Base-by-base conservation (phyloP, 164 flowering plant species). In the Santalum album region DNA sequence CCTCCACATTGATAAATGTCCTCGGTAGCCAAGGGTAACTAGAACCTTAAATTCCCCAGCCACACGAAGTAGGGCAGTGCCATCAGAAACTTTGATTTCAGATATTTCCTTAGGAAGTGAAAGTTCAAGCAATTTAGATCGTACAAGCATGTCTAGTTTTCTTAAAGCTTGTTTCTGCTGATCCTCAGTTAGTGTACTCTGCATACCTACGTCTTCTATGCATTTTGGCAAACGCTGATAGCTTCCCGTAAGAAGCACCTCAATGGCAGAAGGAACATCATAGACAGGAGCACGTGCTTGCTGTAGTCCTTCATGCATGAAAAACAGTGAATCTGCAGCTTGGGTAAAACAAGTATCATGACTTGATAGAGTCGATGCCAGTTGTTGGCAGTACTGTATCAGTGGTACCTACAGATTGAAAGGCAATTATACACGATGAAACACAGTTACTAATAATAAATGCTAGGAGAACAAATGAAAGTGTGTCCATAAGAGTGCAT, bases 271-370 rank as follows among this genome's bases (percentile, higher is more conserved):
- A 17, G 99, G 97, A 62, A 94, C 97, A 79, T 94, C 99, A 74
- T 94, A 94, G 2, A 81, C 74, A 49, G 99, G 99, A 40, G 99
- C 97, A 58, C 97, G 90, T 21, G 99, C 99, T 78, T 87, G 97
- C 60, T 94, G 99, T 56, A 94, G 68, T 25, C 90, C 89, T 60
- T 90, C 99, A 56, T 94, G 99, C 96, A 87, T 87, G 68, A 90
- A 94, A 72, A 87, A 90, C 61, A 94, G 43, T 7, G 95, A 90
- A 73, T 94, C 99, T 43, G 99, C 92, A 51, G 96, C 84, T 74
- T 90, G 99, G 32, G 90, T 86, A 72, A 94, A 94, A 58, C 97
- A 90, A 23, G 83, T 74, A 64, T 94, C 99, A 81, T 94, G 99
- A 63, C 82, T 90, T 64, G 99, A 94, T 36, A 94, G 66, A 51